Conservation (phyloP, 805 yeast genomes). For the Candida pseudoglaebosa region DNA sequence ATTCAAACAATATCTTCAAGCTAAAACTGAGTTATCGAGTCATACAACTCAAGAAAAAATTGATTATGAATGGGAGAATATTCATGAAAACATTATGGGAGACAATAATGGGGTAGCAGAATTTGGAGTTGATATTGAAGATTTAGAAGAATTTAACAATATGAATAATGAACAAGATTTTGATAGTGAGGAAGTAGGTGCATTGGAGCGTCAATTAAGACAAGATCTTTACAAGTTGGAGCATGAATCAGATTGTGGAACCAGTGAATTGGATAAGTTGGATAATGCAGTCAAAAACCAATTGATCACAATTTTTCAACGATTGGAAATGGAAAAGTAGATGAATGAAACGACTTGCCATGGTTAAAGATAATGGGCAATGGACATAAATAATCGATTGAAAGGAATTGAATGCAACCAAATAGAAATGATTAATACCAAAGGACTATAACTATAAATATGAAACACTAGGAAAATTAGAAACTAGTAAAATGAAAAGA, state of each 20-base stretch:
- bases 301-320: conserved; percentile 6
- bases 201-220: conserved; percentile 10
- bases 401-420: too few relatives aligned
- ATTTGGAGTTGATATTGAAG: conserved; percentile 39
- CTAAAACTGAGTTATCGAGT: conserved; percentile 13
- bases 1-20: conserved; percentile 31
- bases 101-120: conserved; percentile 19
- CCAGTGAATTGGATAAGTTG: conserved; percentile 31
- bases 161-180: conserved; percentile 16
- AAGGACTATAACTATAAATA: too few relatives aligned
- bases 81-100: conserved; percentile 31
- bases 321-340: neutral
- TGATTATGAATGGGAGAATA: conserved; percentile 42
- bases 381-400: too few relatives aligned
- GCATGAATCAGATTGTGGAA: conserved; percentile 12
- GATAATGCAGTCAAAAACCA: conserved; percentile 12
- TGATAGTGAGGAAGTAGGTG: conserved; percentile 8
- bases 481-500: too few relatives aligned
- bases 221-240: conserved; percentile 15
- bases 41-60: conserved; percentile 16
- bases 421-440: too few relatives aligned
- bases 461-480: too few relatives aligned
- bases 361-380: too few relatives aligned
- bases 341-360: neutral
- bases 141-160: conserved; percentile 42